phyloP scores from a whole-genome alignment of 352 stramenopile species.

The Globisporangium apiculatum region DNA sequence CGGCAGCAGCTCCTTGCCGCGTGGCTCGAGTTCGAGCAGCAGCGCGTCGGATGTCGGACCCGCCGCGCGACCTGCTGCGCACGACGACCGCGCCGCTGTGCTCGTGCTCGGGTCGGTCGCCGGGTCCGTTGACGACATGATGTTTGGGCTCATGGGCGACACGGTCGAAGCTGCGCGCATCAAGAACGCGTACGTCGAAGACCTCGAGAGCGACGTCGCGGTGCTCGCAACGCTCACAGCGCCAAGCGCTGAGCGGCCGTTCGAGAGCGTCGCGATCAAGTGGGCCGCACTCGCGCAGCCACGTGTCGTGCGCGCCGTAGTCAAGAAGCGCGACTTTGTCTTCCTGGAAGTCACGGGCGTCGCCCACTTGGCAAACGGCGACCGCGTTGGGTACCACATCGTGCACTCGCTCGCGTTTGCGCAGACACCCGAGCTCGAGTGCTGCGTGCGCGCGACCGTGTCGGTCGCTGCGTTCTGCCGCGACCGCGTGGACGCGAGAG shows the following conservation, averaged over 20 bases:
- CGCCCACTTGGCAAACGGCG: slow-evolving; percentile 18
- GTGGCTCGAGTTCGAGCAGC: background rate
- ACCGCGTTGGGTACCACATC: slow-evolving; percentile 49
- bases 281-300: slow-evolving; percentile 19
- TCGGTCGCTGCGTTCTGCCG: slow-evolving; percentile 38
- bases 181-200: slow-evolving; percentile 37
- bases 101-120: slow-evolving; percentile 23
- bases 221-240: slow-evolving; percentile 41
- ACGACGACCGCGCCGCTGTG: slow-evolving; percentile 16
- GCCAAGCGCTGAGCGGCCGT: slow-evolving; percentile 34
- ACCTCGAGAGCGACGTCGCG: slow-evolving; percentile 30
- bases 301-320: slow-evolving; percentile 18
- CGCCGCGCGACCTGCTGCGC: too few species aligned
- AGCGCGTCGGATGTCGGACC: background rate
- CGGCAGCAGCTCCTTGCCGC: background rate
- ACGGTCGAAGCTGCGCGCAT: slow-evolving; percentile 24
- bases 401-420: slow-evolving; percentile 44
- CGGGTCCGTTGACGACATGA: slow-evolving; percentile 28
- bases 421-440: slow-evolving; percentile 22
- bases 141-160: slow-evolving; percentile 31
- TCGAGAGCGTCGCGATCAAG: slow-evolving; percentile 27
- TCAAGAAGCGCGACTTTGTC: slow-evolving; percentile 51
- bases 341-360: slow-evolving; percentile 45
- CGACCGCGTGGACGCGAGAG: slow-evolving; percentile 8
- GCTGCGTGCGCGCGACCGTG: slow-evolving; percentile 18